phyloP scores from a whole-genome alignment of 1,139 yeast species.

The Kodamaea ohmeri region DNA sequence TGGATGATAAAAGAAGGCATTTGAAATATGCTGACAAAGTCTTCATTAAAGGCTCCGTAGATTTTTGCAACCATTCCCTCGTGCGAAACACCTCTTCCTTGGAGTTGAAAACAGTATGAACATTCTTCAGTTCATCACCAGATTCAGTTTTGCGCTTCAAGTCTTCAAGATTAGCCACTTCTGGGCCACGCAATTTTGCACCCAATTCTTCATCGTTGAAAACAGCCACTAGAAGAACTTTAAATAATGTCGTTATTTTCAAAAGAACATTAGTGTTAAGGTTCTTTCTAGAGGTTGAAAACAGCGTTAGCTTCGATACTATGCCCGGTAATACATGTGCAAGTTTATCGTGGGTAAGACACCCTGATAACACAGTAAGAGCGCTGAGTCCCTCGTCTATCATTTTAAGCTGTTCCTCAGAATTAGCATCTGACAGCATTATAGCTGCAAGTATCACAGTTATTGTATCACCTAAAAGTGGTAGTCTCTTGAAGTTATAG shows the following conservation, averaged over 20 bases:
- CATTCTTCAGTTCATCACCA: not conserved
- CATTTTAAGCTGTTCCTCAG: slow-evolving; percentile 22
- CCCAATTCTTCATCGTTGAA: slow-evolving; percentile 25
- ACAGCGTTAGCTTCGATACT: slow-evolving; percentile 33
- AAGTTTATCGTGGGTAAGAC: slow-evolving; percentile 30
- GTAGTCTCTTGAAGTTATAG: slow-evolving; percentile 22
- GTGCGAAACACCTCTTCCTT: slow-evolving; percentile 38
- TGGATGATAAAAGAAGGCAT: slow-evolving; percentile 18
- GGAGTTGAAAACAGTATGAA: not conserved
- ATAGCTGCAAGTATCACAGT: slow-evolving; percentile 23
- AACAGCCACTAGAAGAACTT: slow-evolving; percentile 23
- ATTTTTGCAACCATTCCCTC: slow-evolving; percentile 61
- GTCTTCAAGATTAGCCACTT: slow-evolving; percentile 10
- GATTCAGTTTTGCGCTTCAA: slow-evolving; percentile 6
- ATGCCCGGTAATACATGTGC: slow-evolving; percentile 43
- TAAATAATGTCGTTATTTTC: slow-evolving; percentile 23
- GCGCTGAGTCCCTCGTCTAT: slow-evolving; percentile 15
- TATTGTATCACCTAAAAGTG: slow-evolving; percentile 29
- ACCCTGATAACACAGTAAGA: slow-evolving; percentile 17
- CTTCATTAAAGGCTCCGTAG: slow-evolving; percentile 56
- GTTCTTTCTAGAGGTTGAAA: slow-evolving; percentile 22
- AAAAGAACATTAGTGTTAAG: slow-evolving; percentile 27
- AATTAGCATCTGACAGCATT: slow-evolving; percentile 9
- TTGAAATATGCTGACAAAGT: slow-evolving; percentile 39
- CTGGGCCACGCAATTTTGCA: slow-evolving; percentile 6